phyloP scores from a whole-genome alignment of 202 grass and related monocot species.

The Brachypodium distachyon region DNA sequence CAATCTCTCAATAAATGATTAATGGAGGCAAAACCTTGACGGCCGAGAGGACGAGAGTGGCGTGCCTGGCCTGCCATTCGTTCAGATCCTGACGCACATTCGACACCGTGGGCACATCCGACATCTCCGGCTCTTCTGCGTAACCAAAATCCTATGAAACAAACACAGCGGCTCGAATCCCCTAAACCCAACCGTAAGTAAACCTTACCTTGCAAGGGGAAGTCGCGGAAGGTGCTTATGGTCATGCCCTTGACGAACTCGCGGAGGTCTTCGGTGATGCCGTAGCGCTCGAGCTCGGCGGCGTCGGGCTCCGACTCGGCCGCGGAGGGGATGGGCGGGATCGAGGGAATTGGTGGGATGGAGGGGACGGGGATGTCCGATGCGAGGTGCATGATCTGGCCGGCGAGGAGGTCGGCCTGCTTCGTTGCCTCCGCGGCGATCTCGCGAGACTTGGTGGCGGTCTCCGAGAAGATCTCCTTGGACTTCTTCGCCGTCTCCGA shows the following conservation, averaged over 20 bases:
- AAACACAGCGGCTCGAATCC: neutral
- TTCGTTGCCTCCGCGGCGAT: slow-evolving; percentile 92
- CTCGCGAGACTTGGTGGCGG: slow-evolving; percentile 77
- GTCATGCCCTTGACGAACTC: slow-evolving; percentile 89
- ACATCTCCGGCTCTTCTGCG: slow-evolving; percentile 73
- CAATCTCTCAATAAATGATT: slow-evolving; percentile 8
- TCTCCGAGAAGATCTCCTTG: slow-evolving; percentile 82
- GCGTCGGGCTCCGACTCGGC: slow-evolving; percentile 27
- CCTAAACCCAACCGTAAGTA: slow-evolving; percentile 18
- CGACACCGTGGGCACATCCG: slow-evolving; percentile 71
- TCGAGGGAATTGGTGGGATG: slow-evolving; percentile 44
- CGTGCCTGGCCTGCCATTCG: slow-evolving; percentile 95
- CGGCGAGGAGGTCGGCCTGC: slow-evolving; percentile 82
- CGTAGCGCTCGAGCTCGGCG: slow-evolving; percentile 58
- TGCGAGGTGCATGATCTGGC: slow-evolving; percentile 83
- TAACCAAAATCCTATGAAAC: neutral
- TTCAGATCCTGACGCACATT: slow-evolving; percentile 99
- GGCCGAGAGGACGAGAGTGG: slow-evolving; percentile 81
- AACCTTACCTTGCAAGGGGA: slow-evolving; percentile 79
- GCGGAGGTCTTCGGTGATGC: slow-evolving; percentile 76
- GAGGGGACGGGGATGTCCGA: slow-evolving; percentile 57
- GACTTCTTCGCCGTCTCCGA: slow-evolving; percentile 78
- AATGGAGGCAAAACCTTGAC: slow-evolving; percentile 61
- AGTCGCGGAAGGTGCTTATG: slow-evolving; percentile 89
- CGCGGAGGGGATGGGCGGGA: slow-evolving; percentile 27